Base-by-base conservation (phyloP, 164 flowering plant species). In the Malania oleifera region DNA sequence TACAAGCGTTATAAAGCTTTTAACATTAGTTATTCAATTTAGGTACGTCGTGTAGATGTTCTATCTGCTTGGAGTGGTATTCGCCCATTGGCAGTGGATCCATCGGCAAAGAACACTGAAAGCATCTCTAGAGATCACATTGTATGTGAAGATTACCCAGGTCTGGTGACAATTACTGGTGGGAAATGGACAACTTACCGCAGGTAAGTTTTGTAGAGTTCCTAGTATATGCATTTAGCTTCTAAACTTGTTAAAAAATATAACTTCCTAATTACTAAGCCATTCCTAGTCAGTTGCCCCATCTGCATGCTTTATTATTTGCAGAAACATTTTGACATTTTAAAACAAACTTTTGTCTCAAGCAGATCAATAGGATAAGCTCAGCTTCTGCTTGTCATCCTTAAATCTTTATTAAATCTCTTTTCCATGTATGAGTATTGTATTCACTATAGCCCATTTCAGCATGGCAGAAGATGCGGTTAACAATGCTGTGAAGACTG, bases 381-480 rank as follows among this genome's bases (percentile, higher is more conserved):
- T 31, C 35, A 4, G 35, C 6, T n/a, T n/a, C n/a, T n/a, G n/a
- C n/a, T n/a, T n/a, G n/a, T n/a, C n/a, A 47, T 47, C 5, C 5
- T 8, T 47, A 14, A 22, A 9, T 47, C 0, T 12, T 47, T 13
- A 23, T 47, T 47, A 47, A 18, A 23, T 24, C 20, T 18, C 23
- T 52, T 15, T 19, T 26, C 3, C 7, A 35, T 19, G 10, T 23
- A 35, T 49, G 37, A 24, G 18, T 56, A 47, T 44, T 34, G 54
- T 55, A 38, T 66, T 76, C 24, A 65, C 60, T 50, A 24, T 8
- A 57, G 13, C 23, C 34, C 8, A 15, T 76, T 77, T 73, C 92
- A 95, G 99, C 77, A 95, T 95, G 99, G 99, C 99, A 70, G 93
- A 95, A 77, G 99, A 91, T 77, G 96, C 97, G 28, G 91, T 91